Evolutionary conservation across 768 basidiomycete genomes (phyloP).

Genomic region (Mycena floridula): DNA sequence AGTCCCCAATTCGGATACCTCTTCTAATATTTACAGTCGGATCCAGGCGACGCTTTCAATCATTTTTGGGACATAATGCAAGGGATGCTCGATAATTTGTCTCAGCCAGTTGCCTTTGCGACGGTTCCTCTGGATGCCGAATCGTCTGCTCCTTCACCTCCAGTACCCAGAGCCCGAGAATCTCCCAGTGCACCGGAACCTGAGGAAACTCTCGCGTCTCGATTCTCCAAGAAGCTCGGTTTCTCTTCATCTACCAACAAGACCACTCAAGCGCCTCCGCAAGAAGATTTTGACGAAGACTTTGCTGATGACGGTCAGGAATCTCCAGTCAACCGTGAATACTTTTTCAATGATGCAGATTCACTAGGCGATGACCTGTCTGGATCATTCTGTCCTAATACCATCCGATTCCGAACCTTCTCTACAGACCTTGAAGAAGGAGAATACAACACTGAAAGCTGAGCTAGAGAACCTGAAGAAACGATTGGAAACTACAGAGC

Average conservation of each 20-base stretch:
- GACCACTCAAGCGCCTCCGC: conserved; percentile 3
- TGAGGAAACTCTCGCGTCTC: conserved; percentile 58
- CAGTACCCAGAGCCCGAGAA: conserved; percentile 31
- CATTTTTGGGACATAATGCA: conserved; percentile 88
- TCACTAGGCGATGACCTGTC: conserved; percentile 59
- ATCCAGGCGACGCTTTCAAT: conserved; percentile 83
- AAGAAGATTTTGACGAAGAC: conserved; percentile 56
- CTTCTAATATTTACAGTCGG: conserved; percentile 40
- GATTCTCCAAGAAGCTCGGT: conserved; percentile 47
- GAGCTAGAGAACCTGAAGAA: conserved; percentile 55
- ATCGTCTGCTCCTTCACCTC: conserved; percentile 12
- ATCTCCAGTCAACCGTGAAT: background rate
- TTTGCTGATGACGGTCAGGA: conserved; percentile 60
- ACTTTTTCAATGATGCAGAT: conserved; percentile 1
- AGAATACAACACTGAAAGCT: conserved; percentile 58
- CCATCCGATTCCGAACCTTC: conserved; percentile 55
- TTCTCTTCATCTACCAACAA: conserved; percentile 8
- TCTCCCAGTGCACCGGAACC: conserved; percentile 62
- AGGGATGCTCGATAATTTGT: conserved; percentile 80
- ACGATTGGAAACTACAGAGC: conserved; percentile 56
- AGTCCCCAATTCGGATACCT: background rate
- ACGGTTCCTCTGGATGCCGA: conserved; percentile 59
- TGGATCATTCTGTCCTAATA: conserved; percentile 74
- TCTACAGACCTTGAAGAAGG: conserved; percentile 47
- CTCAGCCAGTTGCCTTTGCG: conserved; percentile 79